Evolutionary conservation across 345 rosid genomes (phyloP).

Genomic region (Acer campestre): DNA sequence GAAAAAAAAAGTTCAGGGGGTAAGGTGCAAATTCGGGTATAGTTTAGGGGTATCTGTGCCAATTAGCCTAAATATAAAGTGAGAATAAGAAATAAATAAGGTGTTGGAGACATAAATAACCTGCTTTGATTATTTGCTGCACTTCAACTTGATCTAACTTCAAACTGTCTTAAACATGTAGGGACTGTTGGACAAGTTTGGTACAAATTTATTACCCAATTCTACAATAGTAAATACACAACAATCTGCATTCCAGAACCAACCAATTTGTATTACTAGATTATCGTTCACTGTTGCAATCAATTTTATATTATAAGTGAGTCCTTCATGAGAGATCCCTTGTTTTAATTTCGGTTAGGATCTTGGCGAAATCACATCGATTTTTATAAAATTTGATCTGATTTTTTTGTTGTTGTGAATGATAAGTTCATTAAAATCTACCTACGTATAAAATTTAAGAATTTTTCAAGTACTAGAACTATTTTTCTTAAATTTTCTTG

Average conservation of each 20-base stretch:
- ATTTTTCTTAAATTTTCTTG: no score
- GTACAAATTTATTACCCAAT: slow-evolving; percentile 8
- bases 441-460: no score
- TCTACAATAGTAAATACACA: background rate
- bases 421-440: no score
- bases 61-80: background rate
- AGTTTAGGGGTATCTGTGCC: no score
- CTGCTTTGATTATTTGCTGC: slow-evolving; percentile 9
- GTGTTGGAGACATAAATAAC: background rate
- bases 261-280: background rate
- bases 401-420: no score
- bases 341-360: no score
- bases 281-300: background rate
- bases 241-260: background rate
- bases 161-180: background rate
- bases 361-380: no score
- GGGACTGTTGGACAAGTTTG: slow-evolving; percentile 1
- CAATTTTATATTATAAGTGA: background rate
- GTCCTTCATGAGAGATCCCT: no score
- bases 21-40: no score
- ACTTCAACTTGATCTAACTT: background rate
- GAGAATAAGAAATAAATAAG: slow-evolving; percentile 1
- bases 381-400: no score
- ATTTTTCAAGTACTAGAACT: no score
- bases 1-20: no score